Percentiles rank a stretch among this genome's conserved stretches.
phyloP scores from a whole-genome alignment of 306 rosid species.

The Crotalaria pallida region DNA sequence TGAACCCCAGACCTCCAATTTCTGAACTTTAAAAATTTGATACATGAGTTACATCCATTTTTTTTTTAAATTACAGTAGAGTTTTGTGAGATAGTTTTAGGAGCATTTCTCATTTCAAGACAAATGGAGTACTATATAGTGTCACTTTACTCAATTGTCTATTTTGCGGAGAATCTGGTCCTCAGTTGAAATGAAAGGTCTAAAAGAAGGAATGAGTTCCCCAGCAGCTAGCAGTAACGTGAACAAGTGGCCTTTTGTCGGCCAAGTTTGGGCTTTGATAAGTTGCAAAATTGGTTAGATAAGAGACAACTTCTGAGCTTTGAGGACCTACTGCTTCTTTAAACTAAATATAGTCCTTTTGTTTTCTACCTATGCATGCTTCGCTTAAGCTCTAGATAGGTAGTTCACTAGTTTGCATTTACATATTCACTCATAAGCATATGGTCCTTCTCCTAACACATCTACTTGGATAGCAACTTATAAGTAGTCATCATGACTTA shows the following conservation, averaged over 20 bases:
- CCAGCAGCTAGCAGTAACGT: constrained; percentile 11
- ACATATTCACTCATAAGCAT: too few relatives aligned
- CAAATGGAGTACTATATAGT: not conserved
- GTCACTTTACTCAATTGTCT: constrained; percentile 9
- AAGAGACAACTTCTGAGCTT: not conserved
- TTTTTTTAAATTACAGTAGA: not conserved
- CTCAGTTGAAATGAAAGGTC: not conserved
- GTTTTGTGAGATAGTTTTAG: not conserved
- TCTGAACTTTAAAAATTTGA: too few relatives aligned
- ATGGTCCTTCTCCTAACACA: too few relatives aligned
- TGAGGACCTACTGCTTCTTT: not conserved
- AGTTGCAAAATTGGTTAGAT: not conserved
- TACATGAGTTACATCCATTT: too few relatives aligned
- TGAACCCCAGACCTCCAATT: too few relatives aligned
- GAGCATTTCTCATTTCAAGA: not conserved
- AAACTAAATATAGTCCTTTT: not conserved
- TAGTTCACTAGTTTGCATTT: too few relatives aligned
- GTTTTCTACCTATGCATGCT: not conserved
- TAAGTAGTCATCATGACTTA: too few relatives aligned
- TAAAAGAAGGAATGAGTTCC: constrained; percentile 26
- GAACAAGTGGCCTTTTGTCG: constrained; percentile 38
- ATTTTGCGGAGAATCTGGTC: constrained; percentile 5
- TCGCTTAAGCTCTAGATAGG: too few relatives aligned
- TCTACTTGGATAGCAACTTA: too few relatives aligned
- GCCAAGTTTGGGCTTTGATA: constrained; percentile 18